Percentiles rank a stretch among this genome's conserved stretches.
phyloP scores from a whole-genome alignment of 768 basidiomycete species.

The Trametes cingulata region DNA sequence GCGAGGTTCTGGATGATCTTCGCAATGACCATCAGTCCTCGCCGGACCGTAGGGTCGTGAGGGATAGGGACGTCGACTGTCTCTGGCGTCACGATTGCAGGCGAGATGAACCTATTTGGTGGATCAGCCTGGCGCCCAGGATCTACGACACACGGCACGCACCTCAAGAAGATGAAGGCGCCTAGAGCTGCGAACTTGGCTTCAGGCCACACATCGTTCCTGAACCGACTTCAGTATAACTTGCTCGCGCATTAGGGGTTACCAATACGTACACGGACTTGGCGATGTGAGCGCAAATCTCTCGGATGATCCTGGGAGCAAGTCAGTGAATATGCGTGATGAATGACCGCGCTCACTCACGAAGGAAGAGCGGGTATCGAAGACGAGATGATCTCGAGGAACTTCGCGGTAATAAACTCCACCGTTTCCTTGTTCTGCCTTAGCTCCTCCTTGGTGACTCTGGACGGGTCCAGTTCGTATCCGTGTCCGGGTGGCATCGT shows the following conservation, averaged over 20 bases:
- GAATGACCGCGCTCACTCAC: constrained; percentile 45
- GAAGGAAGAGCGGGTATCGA: constrained; percentile 72
- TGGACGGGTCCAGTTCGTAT: constrained; percentile 77
- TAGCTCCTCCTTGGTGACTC: constrained; percentile 57
- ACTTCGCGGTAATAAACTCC: constrained; percentile 69
- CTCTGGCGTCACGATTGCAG: constrained; percentile 86
- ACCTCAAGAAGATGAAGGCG: constrained; percentile 91
- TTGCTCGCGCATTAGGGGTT: neutral
- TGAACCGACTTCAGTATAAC: constrained; percentile 19
- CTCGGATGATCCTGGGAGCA: constrained; percentile 71
- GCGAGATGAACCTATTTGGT: constrained; percentile 75
- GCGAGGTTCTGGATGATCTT: constrained; percentile 93
- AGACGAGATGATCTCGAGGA: constrained; percentile 71
- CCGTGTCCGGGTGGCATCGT: constrained; percentile 70
- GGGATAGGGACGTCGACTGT: constrained; percentile 81
- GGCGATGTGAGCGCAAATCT: constrained; percentile 82
- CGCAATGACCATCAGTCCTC: constrained; percentile 82
- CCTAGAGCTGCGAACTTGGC: constrained; percentile 82
- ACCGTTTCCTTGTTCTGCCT: constrained; percentile 70
- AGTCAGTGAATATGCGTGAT: constrained; percentile 11
- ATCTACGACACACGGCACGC: constrained; percentile 13
- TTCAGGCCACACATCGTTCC: constrained; percentile 73
- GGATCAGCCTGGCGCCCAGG: neutral
- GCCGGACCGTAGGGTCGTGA: constrained; percentile 59
- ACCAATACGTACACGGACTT: constrained; percentile 63